Base-by-base conservation (phyloP, 179 eudicot genomes). In the Beta lomatogona region DNA sequence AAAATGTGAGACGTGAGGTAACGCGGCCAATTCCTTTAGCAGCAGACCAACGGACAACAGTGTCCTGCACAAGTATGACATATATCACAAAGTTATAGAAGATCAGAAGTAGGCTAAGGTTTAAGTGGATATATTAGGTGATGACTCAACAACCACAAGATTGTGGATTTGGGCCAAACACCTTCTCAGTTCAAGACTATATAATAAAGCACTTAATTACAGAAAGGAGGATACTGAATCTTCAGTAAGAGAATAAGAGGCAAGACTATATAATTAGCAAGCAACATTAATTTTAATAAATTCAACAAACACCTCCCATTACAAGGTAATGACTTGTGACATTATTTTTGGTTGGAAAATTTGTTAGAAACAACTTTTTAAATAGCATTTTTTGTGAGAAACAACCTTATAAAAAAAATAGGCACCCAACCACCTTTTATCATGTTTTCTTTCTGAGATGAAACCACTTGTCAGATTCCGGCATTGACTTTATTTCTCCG, bases 31-130 rank as follows among this genome's bases (percentile, higher is more conserved):
- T 89, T 81, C 99, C 99, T 91, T 96, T 96, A 75, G 99, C 99
- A 85, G 98, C 96, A 89, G 99, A 96, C 99, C 99, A 96, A 77
- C 99, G 97, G 78, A 96, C 99, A 85, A 96, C 94, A 61, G 99
- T 96, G 82, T 96, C 99, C 99, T 96, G 87, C 82, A 90, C 57
- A 52, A 64, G 77, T 58, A 63, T 36, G 53, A 57, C 16, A 5
- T 57, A 70, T 16, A 80, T 64, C 61, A 76, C 36, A 25, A 80
- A 54, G 74, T 72, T 64, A 12, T 22, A 16, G 28, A 77, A 59
- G 22, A 77, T 36, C 60, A 48, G 57, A 64, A 63, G 4, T 58
- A 16, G 31, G 25, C 36, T 10, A 28, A 59, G 55, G 25, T 55
- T 44, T 25, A 61, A 70, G 45, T 16, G 59, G 52, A 31, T 55